Conservation (phyloP, 1,284 basidiomycete genomes). For the Pholiota adiposa region DNA sequence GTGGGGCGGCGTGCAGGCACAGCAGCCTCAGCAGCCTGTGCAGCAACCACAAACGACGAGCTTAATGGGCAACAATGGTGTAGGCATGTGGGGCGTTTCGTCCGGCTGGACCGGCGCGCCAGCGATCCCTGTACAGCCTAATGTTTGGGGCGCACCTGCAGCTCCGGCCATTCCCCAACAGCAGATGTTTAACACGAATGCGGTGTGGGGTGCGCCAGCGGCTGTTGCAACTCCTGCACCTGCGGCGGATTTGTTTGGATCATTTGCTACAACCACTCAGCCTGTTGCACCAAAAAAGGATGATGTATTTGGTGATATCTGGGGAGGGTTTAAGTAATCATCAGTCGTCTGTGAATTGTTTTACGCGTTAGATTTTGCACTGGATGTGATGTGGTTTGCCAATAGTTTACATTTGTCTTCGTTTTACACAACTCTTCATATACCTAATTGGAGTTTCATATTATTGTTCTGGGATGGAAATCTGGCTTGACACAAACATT, state of each 20-base stretch:
- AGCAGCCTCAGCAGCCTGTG: slow-evolving; percentile 14
- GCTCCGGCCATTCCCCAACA: slow-evolving; percentile 19
- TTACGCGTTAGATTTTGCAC: background rate
- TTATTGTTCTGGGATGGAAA: no score
- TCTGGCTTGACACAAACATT: no score
- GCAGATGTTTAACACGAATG: slow-evolving; percentile 47
- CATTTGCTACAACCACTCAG: background rate
- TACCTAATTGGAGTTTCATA: slow-evolving; percentile 7
- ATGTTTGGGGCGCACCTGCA: slow-evolving; percentile 47
- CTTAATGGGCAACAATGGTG: slow-evolving; percentile 60
- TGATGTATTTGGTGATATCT: slow-evolving; percentile 79
- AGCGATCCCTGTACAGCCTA: slow-evolving; percentile 33
- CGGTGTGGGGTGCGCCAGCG: slow-evolving; percentile 55
- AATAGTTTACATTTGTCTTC: slow-evolving; percentile 4
- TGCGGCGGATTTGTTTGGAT: slow-evolving; percentile 8
- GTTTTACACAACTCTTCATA: background rate
- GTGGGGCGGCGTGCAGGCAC: slow-evolving; percentile 16
- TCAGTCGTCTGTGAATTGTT: background rate
- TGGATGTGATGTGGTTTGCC: background rate
- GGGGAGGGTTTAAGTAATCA: slow-evolving; percentile 76
- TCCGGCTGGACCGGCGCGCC: slow-evolving; percentile 59
- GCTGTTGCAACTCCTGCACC: slow-evolving; percentile 23
- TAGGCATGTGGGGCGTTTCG: slow-evolving; percentile 65
- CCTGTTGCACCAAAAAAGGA: slow-evolving; percentile 60
- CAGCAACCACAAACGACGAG: slow-evolving; percentile 40